phyloP scores from a whole-genome alignment of 306 rosid species.

The Fagus sylvatica region DNA sequence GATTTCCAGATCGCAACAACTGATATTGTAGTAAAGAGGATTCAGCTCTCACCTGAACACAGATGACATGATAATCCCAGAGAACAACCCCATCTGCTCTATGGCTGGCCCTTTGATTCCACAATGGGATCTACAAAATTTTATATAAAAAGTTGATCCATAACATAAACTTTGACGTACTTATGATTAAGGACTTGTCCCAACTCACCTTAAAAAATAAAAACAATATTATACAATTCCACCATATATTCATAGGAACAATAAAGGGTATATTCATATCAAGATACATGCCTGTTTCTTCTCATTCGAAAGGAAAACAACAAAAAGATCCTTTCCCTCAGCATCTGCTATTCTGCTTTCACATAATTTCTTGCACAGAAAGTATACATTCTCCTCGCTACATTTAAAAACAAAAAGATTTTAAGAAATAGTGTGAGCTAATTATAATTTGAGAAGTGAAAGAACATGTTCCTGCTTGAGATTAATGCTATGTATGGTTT shows the following conservation, averaged over 20 bases:
- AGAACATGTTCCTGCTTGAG: neutral
- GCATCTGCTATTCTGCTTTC: conserved; percentile 55
- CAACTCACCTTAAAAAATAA: neutral
- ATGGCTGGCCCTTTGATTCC: conserved; percentile 82
- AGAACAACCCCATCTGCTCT: conserved; percentile 76
- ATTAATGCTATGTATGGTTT: neutral
- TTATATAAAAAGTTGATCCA: conserved; percentile 10
- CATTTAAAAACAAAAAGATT: conserved; percentile 13
- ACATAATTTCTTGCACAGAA: conserved; percentile 73
- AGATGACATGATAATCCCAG: conserved; percentile 93
- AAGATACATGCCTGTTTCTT: conserved; percentile 70
- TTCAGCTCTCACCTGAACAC: conserved; percentile 59
- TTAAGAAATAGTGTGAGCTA: too few relatives aligned
- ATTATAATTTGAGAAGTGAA: neutral
- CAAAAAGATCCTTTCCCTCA: conserved; percentile 64
- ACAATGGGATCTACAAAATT: conserved; percentile 62
- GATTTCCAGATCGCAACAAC: neutral
- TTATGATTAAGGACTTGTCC: neutral
- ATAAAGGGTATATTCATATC: neutral
- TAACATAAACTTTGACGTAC: neutral
- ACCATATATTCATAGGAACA: neutral
- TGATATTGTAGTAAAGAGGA: conserved; percentile 15
- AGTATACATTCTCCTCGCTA: conserved; percentile 86
- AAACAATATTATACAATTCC: neutral
- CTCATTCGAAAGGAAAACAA: conserved; percentile 75